A percentile compares a stretch with the other conserved stretches of the same genome.
phyloP scores from a whole-genome alignment of 108 stramenopile species.

The Epithemia pelagica region DNA sequence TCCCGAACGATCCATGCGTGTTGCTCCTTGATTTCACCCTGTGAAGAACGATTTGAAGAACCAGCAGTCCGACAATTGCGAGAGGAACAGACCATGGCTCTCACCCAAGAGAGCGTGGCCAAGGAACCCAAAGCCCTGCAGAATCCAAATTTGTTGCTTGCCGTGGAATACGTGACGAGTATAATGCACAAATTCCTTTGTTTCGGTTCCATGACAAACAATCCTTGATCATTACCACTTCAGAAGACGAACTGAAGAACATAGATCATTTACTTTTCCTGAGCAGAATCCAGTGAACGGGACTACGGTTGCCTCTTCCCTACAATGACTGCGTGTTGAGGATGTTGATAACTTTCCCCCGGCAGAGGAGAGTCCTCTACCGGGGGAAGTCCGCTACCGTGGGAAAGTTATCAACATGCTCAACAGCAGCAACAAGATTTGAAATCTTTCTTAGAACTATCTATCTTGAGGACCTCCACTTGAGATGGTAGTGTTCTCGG shows the following conservation, averaged over 20 bases:
- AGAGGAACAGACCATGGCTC: constrained; percentile 22
- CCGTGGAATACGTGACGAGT: constrained; percentile 43
- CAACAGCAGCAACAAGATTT: too few species aligned
- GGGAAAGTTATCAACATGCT: too few species aligned
- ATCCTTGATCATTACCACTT: constrained; percentile 35
- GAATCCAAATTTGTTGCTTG: constrained; percentile 25
- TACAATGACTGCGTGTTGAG: too few species aligned
- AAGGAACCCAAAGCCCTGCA: background rate
- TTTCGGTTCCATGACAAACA: constrained; percentile 39
- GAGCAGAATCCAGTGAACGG: too few species aligned
- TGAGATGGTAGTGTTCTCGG: too few species aligned
- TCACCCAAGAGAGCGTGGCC: constrained; percentile 14
- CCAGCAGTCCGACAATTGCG: constrained; percentile 10
- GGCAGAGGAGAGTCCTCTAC: too few species aligned
- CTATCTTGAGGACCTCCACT: too few species aligned
- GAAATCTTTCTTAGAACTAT: too few species aligned
- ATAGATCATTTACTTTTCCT: too few species aligned
- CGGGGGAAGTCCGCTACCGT: too few species aligned
- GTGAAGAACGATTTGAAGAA: constrained; percentile 17
- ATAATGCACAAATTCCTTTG: constrained; percentile 34
- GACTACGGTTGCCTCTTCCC: too few species aligned
- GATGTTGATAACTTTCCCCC: too few species aligned
- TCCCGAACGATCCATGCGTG: background rate
- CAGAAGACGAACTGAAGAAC: background rate
- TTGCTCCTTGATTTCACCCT: background rate